These are phyloP conservation scores for Cnidoscolus chayamansa DNA, from an alignment of 441 rosid species.

Conservation along the genomic window DNA sequence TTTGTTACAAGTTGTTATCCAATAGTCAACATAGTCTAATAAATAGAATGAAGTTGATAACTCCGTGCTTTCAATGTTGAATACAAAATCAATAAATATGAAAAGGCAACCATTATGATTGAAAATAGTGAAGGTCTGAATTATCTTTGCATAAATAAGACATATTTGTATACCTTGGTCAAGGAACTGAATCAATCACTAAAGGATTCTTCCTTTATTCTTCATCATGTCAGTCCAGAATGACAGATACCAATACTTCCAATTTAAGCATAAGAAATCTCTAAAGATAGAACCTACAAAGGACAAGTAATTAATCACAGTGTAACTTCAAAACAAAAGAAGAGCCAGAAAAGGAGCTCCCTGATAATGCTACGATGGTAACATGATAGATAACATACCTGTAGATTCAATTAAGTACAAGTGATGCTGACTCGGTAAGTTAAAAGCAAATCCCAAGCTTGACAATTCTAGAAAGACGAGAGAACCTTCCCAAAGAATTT, in stretches of 20 bases:
- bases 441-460: slow-evolving; percentile 18
- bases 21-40: not conserved
- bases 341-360: not conserved
- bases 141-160: not conserved
- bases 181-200: too few species aligned
- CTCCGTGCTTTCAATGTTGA: not conserved
- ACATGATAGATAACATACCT: slow-evolving; percentile 20
- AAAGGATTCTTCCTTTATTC: not conserved
- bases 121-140: not conserved
- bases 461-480: slow-evolving; percentile 14
- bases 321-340: not conserved
- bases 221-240: too few species aligned
- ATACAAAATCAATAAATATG: not conserved
- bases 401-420: not conserved
- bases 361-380: too few species aligned
- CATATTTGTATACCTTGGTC: not conserved
- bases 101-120: not conserved
- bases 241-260: too few species aligned
- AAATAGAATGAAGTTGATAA: not conserved
- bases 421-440: slow-evolving; percentile 10
- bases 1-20: not conserved
- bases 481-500: slow-evolving; percentile 24
- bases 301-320: not conserved
- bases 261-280: too few species aligned
- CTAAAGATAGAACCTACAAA: slow-evolving; percentile 1